These are phyloP conservation scores for Tricholoma hemisulphureum DNA, from an alignment of 768 basidiomycete genomes.

Conservation along the genomic window DNA sequence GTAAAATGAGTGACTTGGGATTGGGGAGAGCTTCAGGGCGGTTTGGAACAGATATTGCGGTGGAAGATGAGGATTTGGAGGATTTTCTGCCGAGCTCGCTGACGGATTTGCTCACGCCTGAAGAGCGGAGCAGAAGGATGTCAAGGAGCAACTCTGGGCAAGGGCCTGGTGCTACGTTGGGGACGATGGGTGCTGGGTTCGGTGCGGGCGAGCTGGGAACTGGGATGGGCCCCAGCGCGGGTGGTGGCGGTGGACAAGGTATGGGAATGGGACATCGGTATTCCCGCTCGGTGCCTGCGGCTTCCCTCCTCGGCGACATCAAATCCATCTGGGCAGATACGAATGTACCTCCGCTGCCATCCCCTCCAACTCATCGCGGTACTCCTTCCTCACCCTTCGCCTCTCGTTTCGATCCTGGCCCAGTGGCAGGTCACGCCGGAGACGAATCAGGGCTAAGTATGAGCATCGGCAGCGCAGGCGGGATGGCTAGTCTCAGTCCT, in stretches of 20 bases:
- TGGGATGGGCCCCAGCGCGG: not conserved
- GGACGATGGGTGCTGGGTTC: slow-evolving; percentile 12
- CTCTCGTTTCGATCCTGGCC: slow-evolving; percentile 33
- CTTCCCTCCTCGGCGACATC: slow-evolving; percentile 71
- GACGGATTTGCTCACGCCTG: slow-evolving; percentile 85
- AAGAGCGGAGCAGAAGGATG: slow-evolving; percentile 80
- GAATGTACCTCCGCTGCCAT: slow-evolving; percentile 23
- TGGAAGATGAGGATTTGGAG: slow-evolving; percentile 77
- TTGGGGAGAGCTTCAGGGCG: slow-evolving; percentile 13
- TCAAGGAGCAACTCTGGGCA: slow-evolving; percentile 65
- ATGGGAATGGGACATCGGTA: slow-evolving; percentile 58
- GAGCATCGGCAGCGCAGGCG: slow-evolving; percentile 34
- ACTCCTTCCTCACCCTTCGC: slow-evolving; percentile 55
- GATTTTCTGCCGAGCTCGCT: slow-evolving; percentile 88
- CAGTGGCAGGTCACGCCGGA: slow-evolving; percentile 8
- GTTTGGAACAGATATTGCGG: slow-evolving; percentile 40
- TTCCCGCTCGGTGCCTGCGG: slow-evolving; percentile 79
- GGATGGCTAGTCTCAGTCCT: slow-evolving; percentile 48
- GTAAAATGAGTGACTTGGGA: slow-evolving; percentile 13
- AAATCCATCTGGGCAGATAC: slow-evolving; percentile 80
- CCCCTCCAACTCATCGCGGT: slow-evolving; percentile 37
- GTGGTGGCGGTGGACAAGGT: slow-evolving; percentile 15
- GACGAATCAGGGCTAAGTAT: slow-evolving; percentile 37
- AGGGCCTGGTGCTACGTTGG: slow-evolving; percentile 18
- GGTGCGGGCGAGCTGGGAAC: slow-evolving; percentile 11